Base-by-base conservation (phyloP, 805 yeast genomes). In the Hyphopichia homilentoma region DNA sequence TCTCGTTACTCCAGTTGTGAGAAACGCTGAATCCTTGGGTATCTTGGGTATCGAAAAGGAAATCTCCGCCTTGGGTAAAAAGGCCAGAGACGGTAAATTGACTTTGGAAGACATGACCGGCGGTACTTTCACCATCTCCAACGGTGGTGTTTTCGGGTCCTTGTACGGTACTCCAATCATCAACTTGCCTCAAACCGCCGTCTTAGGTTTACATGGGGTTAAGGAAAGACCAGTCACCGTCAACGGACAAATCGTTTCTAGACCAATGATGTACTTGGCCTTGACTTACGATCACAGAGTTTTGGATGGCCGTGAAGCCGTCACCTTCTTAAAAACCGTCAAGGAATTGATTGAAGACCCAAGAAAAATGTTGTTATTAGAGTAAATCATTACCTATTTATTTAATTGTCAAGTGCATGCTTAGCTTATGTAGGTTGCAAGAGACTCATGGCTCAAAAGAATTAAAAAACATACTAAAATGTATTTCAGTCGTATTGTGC, bases 191-290 rank as follows among this genome's bases (percentile, higher is more conserved):
- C 98, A 93, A 72, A 88, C 96, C 38, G 97, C 97, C 27, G 98
- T 93, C 16, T 76, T 93, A 50, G 98, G 98, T 50, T 77, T 93
- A 58, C 98, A 93, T 55, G 97, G 97, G 65, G 84, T 86, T 50
- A 93, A 93, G 73, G 90, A 93, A 65, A 88, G 97, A 75, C 93
- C 97, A 27, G 96, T 93, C 39, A 90, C 90, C 39, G 88, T 93
- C 39, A 82, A 93, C 50, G 98, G 98, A 35, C 89, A 90, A 75
- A 76, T 93, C 50, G 98, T 85, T 48, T 77, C 90, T 27, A 84
- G 97, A 75, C 98, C 98, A 61, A 90, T 93, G 97, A 93, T 93
- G 98, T 93, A 93, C 77, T 70, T 93, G 54, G 98, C 98, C 34
- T 81, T 93, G 64, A 90, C 98, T 38, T 93, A 93, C 65, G 98